Evolutionary conservation across 2,329 filamentous ascomycete genomes (phyloP).

Genomic region (Pleoardoris graminearum): DNA sequence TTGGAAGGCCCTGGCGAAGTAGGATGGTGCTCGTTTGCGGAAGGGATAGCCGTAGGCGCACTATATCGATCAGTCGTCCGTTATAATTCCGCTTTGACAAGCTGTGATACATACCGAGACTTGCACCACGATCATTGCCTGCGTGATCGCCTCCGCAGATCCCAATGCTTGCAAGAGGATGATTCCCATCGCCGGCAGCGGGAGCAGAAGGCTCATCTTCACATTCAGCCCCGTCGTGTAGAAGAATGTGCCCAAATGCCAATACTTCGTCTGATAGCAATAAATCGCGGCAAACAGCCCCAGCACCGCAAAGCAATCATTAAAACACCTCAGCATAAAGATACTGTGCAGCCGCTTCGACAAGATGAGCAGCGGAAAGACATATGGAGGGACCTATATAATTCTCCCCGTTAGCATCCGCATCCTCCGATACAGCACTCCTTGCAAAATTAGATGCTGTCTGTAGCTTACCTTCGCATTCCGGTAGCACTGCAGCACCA

Average conservation of each 20-base stretch:
- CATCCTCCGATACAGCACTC: not conserved
- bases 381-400: conserved; percentile 74
- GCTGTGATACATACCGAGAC: conserved; percentile 66
- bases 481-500: conserved; percentile 84
- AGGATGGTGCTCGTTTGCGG: conserved; percentile 66
- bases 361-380: conserved; percentile 81
- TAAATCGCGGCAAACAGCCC: conserved; percentile 83
- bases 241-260: conserved; percentile 71
- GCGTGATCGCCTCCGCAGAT: conserved; percentile 64
- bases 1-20: conserved; percentile 84
- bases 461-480: conserved; percentile 66
- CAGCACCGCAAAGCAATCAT: conserved; percentile 86
- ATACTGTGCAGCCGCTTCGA: conserved; percentile 94
- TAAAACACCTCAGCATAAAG: conserved; percentile 90
- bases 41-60: conserved; percentile 68
- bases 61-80: conserved; percentile 36
- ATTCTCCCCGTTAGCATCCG: not conserved
- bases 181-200: conserved; percentile 77
- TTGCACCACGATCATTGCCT: conserved; percentile 73
- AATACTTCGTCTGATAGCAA: conserved; percentile 72
- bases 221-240: conserved; percentile 84
- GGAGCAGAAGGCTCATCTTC: conserved; percentile 90
- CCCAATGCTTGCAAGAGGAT: conserved; percentile 76
- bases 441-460: too few species aligned
- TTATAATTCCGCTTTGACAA: not conserved